Conservation (phyloP, 352 stramenopile genomes). For the Phytophthora pinifolia region DNA sequence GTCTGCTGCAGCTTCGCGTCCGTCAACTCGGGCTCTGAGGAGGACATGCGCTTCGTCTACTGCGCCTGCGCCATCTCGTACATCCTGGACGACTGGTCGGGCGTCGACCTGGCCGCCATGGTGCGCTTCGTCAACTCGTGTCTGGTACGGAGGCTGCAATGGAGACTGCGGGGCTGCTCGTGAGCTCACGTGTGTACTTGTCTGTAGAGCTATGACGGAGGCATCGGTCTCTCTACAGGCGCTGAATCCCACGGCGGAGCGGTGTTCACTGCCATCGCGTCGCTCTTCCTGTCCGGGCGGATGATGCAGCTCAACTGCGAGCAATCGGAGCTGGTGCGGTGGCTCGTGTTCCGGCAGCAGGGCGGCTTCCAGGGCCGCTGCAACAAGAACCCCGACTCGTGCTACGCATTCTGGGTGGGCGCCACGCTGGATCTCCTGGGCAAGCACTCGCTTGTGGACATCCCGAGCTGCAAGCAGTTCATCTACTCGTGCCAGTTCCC, state of each 20-base stretch:
- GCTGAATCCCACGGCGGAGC: constrained; percentile 78
- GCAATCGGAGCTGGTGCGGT: constrained; percentile 68
- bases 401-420: constrained; percentile 93
- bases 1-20: constrained; percentile 63
- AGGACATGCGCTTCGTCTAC: constrained; percentile 90
- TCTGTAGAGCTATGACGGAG: constrained; percentile 73
- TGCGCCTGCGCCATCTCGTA: constrained; percentile 88
- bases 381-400: constrained; percentile 91
- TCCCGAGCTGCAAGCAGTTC: constrained; percentile 66
- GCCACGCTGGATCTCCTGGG: constrained; percentile 83
- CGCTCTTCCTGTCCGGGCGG: constrained; percentile 65
- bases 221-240: constrained; percentile 68
- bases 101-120: constrained; percentile 61
- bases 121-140: constrained; percentile 84
- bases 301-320: constrained; percentile 72
- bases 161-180: background rate
- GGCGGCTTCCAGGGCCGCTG: constrained; percentile 87
- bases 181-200: constrained; percentile 14
- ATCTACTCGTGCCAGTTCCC: constrained; percentile 84
- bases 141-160: constrained; percentile 43
- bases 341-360: constrained; percentile 85
- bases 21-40: constrained; percentile 66
- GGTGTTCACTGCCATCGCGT: constrained; percentile 71
- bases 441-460: constrained; percentile 78
- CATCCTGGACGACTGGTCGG: constrained; percentile 86